These are phyloP conservation scores for Nigrospora sphaerica DNA, from an alignment of 2,329 filamentous ascomycete species.

Conservation along the genomic window DNA sequence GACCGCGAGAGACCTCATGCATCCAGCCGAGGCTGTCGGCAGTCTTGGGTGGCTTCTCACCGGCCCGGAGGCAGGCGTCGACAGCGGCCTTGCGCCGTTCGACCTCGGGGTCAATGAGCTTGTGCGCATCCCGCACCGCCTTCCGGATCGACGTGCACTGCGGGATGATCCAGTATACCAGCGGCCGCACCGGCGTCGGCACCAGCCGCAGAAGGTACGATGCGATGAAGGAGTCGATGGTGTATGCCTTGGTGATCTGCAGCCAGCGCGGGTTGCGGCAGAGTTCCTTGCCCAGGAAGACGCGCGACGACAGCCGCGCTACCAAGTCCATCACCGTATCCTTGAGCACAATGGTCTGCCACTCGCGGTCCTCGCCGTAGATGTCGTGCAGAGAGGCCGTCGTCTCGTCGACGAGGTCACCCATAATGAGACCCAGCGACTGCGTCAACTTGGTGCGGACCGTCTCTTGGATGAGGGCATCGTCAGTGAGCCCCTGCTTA, in stretches of 20 bases:
- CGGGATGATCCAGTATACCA: conserved; percentile 37
- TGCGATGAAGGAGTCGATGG: conserved; percentile 28
- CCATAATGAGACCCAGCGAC: conserved; percentile 23
- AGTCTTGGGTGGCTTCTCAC: conserved; percentile 22
- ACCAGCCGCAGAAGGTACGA: conserved; percentile 29
- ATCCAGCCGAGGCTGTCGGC: conserved; percentile 37
- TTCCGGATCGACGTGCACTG: conserved; percentile 27
- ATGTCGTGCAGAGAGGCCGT: conserved; percentile 21
- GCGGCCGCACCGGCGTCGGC: conserved; percentile 29
- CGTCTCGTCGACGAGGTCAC: conserved; percentile 27
- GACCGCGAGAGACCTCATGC: conserved; percentile 25
- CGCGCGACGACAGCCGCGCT: conserved; percentile 39
- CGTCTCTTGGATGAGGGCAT: conserved; percentile 19
- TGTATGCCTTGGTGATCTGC: conserved; percentile 33
- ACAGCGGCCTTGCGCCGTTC: conserved; percentile 18
- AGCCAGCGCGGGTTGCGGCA: conserved; percentile 41
- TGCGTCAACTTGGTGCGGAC: conserved; percentile 25
- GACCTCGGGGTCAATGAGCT: conserved; percentile 25
- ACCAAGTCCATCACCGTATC: conserved; percentile 32
- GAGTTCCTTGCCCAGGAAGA: conserved; percentile 37
- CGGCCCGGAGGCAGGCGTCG: conserved; percentile 14
- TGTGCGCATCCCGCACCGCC: conserved; percentile 26
- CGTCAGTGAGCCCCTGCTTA: conserved; percentile 13
- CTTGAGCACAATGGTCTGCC: conserved; percentile 28
- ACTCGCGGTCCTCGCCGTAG: conserved; percentile 25